These are phyloP conservation scores for Adansonia gregorii DNA, from an alignment of 441 rosid genomes.

Conservation along the genomic window DNA sequence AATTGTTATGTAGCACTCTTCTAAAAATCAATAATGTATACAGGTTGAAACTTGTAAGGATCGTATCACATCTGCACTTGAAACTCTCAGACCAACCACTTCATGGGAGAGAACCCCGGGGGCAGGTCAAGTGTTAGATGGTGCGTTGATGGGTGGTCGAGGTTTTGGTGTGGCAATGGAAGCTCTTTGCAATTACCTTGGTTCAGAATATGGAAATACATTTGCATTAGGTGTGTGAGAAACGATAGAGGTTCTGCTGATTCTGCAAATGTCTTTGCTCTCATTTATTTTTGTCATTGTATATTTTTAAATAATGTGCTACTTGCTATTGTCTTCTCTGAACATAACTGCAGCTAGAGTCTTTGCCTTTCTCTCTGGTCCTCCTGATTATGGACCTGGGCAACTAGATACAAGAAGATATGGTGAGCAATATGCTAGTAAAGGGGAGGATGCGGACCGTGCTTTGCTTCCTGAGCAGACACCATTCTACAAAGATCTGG, in stretches of 20 bases:
- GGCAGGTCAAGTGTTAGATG: conserved; percentile 81
- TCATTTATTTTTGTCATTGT: conserved; percentile 12
- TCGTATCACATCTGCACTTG: conserved; percentile 86
- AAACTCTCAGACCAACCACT: conserved; percentile 91
- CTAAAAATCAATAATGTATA: conserved; percentile 7
- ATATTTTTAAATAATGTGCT: conserved; percentile 10
- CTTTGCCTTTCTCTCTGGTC: conserved; percentile 92
- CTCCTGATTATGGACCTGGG: conserved; percentile 98
- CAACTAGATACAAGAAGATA: conserved; percentile 94
- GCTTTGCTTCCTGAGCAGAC: conserved; percentile 99
- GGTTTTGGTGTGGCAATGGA: conserved; percentile 99
- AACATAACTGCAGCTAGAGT: conserved; percentile 78
- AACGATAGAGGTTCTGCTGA: conserved; percentile 31
- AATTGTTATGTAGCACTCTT: neutral
- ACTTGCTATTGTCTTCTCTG: conserved; percentile 32
- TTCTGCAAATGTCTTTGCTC: conserved; percentile 2
- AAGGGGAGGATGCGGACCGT: conserved; percentile 96
- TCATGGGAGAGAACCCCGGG: conserved; percentile 95
- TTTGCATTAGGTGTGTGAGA: conserved; percentile 81
- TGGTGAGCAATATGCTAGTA: conserved; percentile 99
- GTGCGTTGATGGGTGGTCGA: conserved; percentile 93
- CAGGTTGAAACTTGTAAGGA: conserved; percentile 95
- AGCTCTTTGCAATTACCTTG: conserved; percentile 84
- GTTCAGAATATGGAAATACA: conserved; percentile 92
- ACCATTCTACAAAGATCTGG: conserved; percentile 94